Conservation (phyloP, 495 filamentous ascomycete species). For the Penicillium turbatum region DNA sequence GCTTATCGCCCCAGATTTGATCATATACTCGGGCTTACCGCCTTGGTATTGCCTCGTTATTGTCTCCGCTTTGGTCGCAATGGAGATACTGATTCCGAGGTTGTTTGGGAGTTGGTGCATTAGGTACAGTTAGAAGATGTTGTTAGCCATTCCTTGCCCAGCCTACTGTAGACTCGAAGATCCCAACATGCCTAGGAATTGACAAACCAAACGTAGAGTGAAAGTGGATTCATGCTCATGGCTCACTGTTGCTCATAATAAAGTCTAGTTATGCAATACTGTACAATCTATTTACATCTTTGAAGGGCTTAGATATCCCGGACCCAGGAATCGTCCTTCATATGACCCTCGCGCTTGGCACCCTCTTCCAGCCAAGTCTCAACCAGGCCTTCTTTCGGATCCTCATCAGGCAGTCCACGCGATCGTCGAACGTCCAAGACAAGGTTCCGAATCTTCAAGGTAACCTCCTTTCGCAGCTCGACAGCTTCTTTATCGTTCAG, state of each 20-base stretch:
- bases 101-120: too few relatives aligned
- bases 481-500: conserved; percentile 69
- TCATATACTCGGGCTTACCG: background rate
- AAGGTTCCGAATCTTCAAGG: conserved; percentile 68
- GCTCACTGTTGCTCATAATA: conserved; percentile 1
- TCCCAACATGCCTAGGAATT: too few relatives aligned
- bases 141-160: too few relatives aligned
- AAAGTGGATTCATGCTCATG: background rate
- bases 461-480: conserved; percentile 75
- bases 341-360: conserved; percentile 51
- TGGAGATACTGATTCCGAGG: too few relatives aligned
- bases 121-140: too few relatives aligned
- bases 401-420: conserved; percentile 73
- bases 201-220: background rate
- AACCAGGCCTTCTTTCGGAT: conserved; percentile 59
- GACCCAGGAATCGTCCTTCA: conserved; percentile 61
- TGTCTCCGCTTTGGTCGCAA: background rate
- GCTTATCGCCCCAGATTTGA: conserved; percentile 16
- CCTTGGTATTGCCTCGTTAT: background rate
- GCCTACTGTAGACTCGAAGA: too few relatives aligned
- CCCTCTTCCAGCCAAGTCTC: conserved; percentile 62
- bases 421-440: conserved; percentile 70
- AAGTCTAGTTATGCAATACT: conserved; percentile 18
- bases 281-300: conserved; percentile 14
- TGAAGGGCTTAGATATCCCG: conserved; percentile 48